Conservation (phyloP, 805 yeast genomes). For the Saturnispora gosingensis region DNA sequence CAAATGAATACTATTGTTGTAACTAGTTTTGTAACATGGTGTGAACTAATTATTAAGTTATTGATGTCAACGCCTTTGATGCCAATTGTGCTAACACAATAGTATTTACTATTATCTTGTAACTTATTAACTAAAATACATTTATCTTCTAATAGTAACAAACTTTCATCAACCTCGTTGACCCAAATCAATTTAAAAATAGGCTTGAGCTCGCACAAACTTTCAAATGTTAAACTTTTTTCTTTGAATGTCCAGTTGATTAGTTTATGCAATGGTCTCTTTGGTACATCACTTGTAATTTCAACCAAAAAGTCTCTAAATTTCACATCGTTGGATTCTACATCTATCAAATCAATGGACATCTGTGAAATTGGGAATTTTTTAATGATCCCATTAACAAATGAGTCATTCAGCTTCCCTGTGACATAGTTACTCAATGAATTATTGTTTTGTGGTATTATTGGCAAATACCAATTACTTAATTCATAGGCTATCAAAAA, state of each 20-base stretch:
- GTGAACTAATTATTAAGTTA: slow-evolving; percentile 2
- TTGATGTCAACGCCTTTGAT: slow-evolving; percentile 4
- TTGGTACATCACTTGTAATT: background rate
- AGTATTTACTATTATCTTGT: slow-evolving; percentile 5
- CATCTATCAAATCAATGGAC: slow-evolving; percentile 2
- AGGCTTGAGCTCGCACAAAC: background rate
- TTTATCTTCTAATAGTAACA: background rate
- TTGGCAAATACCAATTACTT: slow-evolving; percentile 8
- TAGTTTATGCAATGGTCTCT: background rate
- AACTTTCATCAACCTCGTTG: background rate
- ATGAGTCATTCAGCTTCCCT: slow-evolving; percentile 1
- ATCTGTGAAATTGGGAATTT: slow-evolving; percentile 1
- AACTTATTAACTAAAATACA: slow-evolving; percentile 7
- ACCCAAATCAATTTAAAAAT: slow-evolving; percentile 2
- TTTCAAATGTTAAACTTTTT: background rate
- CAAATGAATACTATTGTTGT: slow-evolving; percentile 5
- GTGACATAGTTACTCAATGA: slow-evolving; percentile 6
- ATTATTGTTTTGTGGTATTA: slow-evolving; percentile 3
- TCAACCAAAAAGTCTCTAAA: background rate
- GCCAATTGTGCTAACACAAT: slow-evolving; percentile 3
- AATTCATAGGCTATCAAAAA: slow-evolving; percentile 3
- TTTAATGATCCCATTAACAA: slow-evolving; percentile 1
- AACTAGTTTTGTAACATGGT: slow-evolving; percentile 3
- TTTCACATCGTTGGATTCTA: background rate
- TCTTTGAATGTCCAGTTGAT: slow-evolving; percentile 1